Percentiles rank a stretch among this genome's conserved stretches.
Conservation (phyloP, 768 basidiomycete species). For the Tulasnella sp. region DNA sequence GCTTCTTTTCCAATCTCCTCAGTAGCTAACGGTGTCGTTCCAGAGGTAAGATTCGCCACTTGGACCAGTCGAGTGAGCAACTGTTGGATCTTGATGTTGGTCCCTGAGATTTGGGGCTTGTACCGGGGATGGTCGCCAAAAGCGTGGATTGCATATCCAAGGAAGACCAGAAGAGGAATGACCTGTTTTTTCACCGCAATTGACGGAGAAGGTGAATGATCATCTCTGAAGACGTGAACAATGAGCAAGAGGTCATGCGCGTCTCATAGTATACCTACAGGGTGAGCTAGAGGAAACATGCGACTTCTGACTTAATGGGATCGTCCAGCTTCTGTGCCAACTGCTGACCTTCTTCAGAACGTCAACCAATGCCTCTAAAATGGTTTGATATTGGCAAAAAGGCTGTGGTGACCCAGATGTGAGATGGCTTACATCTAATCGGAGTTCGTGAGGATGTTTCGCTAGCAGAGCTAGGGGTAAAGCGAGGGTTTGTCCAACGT, state of each 20-base stretch:
- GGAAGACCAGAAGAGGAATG: slow-evolving; percentile 55
- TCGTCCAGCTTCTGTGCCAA: slow-evolving; percentile 29
- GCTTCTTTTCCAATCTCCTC: slow-evolving; percentile 23
- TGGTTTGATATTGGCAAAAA: background rate
- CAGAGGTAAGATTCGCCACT: background rate
- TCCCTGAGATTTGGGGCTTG: slow-evolving; percentile 13
- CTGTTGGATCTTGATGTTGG: background rate
- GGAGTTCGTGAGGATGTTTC: slow-evolving; percentile 34
- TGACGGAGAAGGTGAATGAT: slow-evolving; percentile 16
- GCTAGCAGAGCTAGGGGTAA: slow-evolving; percentile 59
- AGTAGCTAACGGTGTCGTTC: background rate
- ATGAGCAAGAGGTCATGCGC: background rate
- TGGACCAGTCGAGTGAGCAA: background rate
- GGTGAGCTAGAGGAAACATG: slow-evolving; percentile 6
- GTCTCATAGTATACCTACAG: background rate
- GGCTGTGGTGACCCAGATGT: background rate
- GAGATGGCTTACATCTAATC: slow-evolving; percentile 40
- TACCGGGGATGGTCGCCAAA: slow-evolving; percentile 16
- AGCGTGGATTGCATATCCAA: slow-evolving; percentile 39
- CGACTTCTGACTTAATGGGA: slow-evolving; percentile 16
- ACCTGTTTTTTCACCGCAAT: slow-evolving; percentile 46
- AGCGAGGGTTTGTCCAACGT: slow-evolving; percentile 45
- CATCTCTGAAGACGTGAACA: background rate
- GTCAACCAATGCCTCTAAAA: slow-evolving; percentile 46
- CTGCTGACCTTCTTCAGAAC: slow-evolving; percentile 55